Conservation (phyloP, 768 basidiomycete species). For the Amanita thiersii region DNA sequence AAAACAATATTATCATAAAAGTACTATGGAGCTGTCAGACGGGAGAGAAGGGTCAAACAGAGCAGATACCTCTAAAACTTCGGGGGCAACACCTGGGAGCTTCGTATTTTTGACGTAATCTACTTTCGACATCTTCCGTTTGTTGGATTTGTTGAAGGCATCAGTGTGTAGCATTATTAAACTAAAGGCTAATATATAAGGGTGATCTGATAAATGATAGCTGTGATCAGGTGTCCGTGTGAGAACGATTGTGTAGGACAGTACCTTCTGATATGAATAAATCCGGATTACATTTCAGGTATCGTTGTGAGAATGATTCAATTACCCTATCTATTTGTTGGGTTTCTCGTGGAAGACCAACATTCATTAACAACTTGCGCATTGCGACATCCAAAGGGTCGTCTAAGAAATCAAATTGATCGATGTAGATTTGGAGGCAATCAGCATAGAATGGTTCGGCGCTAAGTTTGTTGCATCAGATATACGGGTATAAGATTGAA, state of each 20-base stretch:
- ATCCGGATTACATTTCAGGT: constrained; percentile 73
- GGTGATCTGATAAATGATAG: no score
- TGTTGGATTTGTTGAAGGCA: constrained; percentile 96
- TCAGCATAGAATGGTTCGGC: constrained; percentile 59
- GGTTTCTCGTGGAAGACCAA: constrained; percentile 89
- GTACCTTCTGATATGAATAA: constrained; percentile 74
- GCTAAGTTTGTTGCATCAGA: constrained; percentile 30
- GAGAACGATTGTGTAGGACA: no score
- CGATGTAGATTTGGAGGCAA: constrained; percentile 67
- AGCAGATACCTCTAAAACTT: constrained; percentile 74
- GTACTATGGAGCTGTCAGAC: constrained; percentile 40
- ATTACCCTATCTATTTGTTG: constrained; percentile 98
- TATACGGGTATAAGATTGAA: not conserved
- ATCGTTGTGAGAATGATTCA: constrained; percentile 87
- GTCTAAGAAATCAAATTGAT: constrained; percentile 66
- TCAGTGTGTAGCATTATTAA: constrained; percentile 99
- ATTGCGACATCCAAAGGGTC: constrained; percentile 90
- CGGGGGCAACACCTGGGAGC: constrained; percentile 73
- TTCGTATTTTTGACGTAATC: constrained; percentile 92
- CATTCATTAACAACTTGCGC: constrained; percentile 83
- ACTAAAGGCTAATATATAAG: constrained; percentile 95
- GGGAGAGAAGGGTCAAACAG: constrained; percentile 3
- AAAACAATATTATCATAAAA: constrained; percentile 97
- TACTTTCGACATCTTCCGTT: constrained; percentile 91
- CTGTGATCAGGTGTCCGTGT: no score